Percentiles rank a stretch among this genome's conserved stretches.
Evolutionary conservation across 495 filamentous ascomycete species (phyloP).

Genomic region (Hypoxylon subgilvum): DNA sequence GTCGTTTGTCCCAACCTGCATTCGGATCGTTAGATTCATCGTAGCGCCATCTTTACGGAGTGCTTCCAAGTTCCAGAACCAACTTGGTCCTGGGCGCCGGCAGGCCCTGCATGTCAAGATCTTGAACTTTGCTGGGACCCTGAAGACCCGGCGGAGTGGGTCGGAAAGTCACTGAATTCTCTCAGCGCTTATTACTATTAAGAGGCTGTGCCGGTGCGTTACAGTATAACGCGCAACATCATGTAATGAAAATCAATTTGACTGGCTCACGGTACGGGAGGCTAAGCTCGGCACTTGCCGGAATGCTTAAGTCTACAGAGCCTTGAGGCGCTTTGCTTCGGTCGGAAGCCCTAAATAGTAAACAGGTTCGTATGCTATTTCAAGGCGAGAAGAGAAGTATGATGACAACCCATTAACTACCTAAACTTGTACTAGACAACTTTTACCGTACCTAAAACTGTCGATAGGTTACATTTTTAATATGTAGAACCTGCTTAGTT

Average conservation of each 20-base stretch:
- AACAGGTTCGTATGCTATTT: slow-evolving; percentile 13
- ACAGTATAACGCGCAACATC: slow-evolving; percentile 16
- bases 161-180: slow-evolving; percentile 30
- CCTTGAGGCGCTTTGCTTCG: neutral
- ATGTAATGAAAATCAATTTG: slow-evolving; percentile 27
- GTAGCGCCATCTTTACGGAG: slow-evolving; percentile 23
- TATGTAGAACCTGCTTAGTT: neutral
- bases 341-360: slow-evolving; percentile 11
- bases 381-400: slow-evolving; percentile 10
- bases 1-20: neutral
- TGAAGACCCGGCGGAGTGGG: slow-evolving; percentile 35
- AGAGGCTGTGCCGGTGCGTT: slow-evolving; percentile 14
- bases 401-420: slow-evolving; percentile 17
- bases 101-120: slow-evolving; percentile 20
- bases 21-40: slow-evolving; percentile 24
- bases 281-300: slow-evolving; percentile 25
- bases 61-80: slow-evolving; percentile 23
- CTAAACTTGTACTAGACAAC: slow-evolving; percentile 6
- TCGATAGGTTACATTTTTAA: slow-evolving; percentile 5
- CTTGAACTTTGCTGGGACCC: slow-evolving; percentile 24
- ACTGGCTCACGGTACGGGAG: slow-evolving; percentile 11
- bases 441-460: slow-evolving; percentile 5
- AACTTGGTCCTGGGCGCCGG: slow-evolving; percentile 5
- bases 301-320: neutral
- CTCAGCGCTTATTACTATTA: slow-evolving; percentile 34